phyloP scores from a whole-genome alignment of 306 rosid species.

The Sicyos edulis region DNA sequence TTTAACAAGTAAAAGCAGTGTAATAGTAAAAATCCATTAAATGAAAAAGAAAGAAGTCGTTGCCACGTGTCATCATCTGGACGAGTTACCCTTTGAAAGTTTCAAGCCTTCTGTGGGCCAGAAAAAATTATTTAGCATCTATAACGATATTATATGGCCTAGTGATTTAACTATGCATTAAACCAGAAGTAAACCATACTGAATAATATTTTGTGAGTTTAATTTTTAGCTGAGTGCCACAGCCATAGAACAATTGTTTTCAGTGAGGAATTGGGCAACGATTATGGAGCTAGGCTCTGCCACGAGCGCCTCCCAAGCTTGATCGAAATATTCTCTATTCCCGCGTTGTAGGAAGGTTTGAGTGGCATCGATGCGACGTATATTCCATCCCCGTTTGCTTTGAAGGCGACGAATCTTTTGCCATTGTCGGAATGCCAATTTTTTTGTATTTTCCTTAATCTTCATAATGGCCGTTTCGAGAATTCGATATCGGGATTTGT shows the following conservation, averaged over 20 bases:
- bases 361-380: constrained; percentile 38
- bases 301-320: constrained; percentile 33
- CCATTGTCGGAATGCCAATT: constrained; percentile 29
- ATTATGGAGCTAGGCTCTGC: constrained; percentile 23
- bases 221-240: no score
- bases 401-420: constrained; percentile 33
- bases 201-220: no score
- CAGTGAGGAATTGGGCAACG: constrained; percentile 21
- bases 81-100: no score
- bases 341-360: constrained; percentile 25
- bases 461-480: constrained; percentile 28
- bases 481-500: constrained; percentile 18
- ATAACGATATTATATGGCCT: no score
- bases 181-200: no score
- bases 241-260: not conserved
- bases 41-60: rapidly evolving
- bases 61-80: constrained; percentile 8
- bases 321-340: constrained; percentile 5
- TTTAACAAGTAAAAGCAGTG: not conserved
- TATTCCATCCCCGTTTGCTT: constrained; percentile 25
- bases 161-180: no score
- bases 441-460: constrained; percentile 33
- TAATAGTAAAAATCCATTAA: not conserved
- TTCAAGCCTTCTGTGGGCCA: no score
- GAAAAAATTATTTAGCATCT: no score